Evolutionary conservation across 129 eudicot genomes (phyloP).

Genomic region (Tagetes patula): DNA sequence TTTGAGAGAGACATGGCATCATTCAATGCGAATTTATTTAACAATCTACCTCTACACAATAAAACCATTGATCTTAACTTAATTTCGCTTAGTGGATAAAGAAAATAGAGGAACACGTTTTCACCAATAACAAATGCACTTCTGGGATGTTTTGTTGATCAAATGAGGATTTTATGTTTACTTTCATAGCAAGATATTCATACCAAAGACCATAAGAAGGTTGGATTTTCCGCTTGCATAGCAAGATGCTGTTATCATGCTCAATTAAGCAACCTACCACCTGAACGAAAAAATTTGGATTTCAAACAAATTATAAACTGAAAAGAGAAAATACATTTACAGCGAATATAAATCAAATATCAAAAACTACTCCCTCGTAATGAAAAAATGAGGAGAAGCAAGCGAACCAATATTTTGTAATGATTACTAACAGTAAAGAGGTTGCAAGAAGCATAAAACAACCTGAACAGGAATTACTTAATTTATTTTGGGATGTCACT

Average conservation of each 20-base stretch:
- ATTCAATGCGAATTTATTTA: too few species aligned
- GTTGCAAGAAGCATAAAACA: neutral
- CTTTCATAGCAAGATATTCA: constrained; percentile 21
- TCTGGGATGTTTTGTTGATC: neutral
- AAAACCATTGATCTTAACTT: too few species aligned
- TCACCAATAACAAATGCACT: neutral
- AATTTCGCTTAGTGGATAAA: too few species aligned
- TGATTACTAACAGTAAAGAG: neutral
- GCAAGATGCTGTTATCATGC: constrained; percentile 87
- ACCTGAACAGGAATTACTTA: neutral
- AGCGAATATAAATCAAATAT: neutral
- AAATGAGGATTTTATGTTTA: neutral
- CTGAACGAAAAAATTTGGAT: constrained; percentile 40
- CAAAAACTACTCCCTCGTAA: neutral
- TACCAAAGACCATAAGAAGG: constrained; percentile 98
- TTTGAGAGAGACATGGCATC: neutral
- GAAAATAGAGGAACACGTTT: neutral
- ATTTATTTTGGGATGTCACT: neutral
- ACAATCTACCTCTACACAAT: too few species aligned
- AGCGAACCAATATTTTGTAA: neutral
- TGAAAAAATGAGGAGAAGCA: neutral
- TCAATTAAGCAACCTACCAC: constrained; percentile 95
- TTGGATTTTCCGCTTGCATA: constrained; percentile 90
- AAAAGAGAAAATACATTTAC: neutral
- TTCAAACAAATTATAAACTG: constrained; percentile 19